These are phyloP conservation scores for Pyrus betulifolia DNA, from an alignment of 306 rosid genomes.

Conservation along the genomic window DNA sequence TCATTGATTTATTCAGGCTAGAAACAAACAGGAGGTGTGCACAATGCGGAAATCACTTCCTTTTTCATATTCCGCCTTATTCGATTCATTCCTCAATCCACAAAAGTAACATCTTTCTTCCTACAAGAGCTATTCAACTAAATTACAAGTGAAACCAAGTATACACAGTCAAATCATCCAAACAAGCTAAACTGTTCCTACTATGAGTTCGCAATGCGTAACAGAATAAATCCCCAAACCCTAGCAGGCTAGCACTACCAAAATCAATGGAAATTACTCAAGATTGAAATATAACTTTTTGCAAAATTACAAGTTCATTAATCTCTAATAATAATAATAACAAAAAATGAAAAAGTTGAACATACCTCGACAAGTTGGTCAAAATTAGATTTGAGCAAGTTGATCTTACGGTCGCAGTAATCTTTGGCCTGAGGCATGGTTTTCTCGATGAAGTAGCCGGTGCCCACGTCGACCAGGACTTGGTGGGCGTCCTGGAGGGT, in stretches of 20 bases:
- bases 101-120: neutral
- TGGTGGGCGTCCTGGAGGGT: slow-evolving; percentile 59
- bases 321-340: neutral
- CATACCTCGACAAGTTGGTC: slow-evolving; percentile 89
- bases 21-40: neutral
- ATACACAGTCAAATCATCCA: neutral
- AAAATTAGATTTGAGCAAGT: slow-evolving; percentile 74
- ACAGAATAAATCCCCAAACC: neutral
- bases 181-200: neutral
- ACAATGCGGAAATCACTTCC: too few species aligned
- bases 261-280: neutral
- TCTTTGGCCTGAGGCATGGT: slow-evolving; percentile 80
- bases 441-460: slow-evolving; percentile 95
- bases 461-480: slow-evolving; percentile 83
- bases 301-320: neutral
- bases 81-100: neutral
- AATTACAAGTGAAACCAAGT: neutral
- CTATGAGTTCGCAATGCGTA: neutral
- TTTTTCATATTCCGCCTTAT: neutral
- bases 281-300: neutral
- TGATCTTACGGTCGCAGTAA: slow-evolving; percentile 85
- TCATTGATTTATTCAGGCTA: too few species aligned
- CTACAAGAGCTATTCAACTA: neutral
- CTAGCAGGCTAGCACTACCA: neutral
- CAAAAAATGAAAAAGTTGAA: neutral